A percentile compares a stretch with the other conserved stretches of the same genome.
Evolutionary conservation across 164 flowering plant genomes (phyloP).

Genomic region (Umbilicus rupestris): DNA sequence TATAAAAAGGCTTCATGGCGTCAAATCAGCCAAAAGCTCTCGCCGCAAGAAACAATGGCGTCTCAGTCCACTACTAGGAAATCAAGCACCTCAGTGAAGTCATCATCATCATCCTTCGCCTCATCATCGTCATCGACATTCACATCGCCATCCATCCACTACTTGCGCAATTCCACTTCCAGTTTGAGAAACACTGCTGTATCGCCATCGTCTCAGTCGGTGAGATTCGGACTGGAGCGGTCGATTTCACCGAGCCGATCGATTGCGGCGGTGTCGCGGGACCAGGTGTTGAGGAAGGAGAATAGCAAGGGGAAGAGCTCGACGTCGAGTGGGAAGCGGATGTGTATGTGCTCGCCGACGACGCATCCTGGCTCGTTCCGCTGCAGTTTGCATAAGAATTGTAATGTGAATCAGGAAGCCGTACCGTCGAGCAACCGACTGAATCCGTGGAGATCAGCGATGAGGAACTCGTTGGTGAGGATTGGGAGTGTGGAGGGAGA

Average conservation of each 20-base stretch:
- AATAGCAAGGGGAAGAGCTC: background rate
- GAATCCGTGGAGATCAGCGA: conserved; percentile 64
- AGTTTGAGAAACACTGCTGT: conserved; percentile 18
- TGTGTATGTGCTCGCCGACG: conserved; percentile 77
- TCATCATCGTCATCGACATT: conserved; percentile 21
- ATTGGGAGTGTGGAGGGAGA: conserved; percentile 91
- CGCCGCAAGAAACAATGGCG: background rate
- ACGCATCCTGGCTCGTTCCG: conserved; percentile 86
- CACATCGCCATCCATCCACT: conserved; percentile 20
- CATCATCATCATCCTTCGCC: conserved; percentile 19
- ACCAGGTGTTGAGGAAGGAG: background rate
- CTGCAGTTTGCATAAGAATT: conserved; percentile 59
- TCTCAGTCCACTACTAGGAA: background rate
- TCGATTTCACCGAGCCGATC: conserved; percentile 26
- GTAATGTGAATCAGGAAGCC: background rate
- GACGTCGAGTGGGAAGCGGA: conserved; percentile 21
- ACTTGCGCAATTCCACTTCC: conserved; percentile 19
- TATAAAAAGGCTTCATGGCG: background rate
- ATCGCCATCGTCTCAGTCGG: conserved; percentile 16
- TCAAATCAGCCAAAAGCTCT: background rate
- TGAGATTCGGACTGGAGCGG: conserved; percentile 27
- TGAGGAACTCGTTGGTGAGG: conserved; percentile 78
- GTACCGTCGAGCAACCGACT: conserved; percentile 33
- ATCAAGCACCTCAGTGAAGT: background rate
- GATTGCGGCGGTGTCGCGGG: conserved; percentile 14